A percentile compares a stretch with the other conserved stretches of the same genome.
Conservation (phyloP, 2,329 filamentous ascomycete species). For the Bipolaris zeicola region DNA sequence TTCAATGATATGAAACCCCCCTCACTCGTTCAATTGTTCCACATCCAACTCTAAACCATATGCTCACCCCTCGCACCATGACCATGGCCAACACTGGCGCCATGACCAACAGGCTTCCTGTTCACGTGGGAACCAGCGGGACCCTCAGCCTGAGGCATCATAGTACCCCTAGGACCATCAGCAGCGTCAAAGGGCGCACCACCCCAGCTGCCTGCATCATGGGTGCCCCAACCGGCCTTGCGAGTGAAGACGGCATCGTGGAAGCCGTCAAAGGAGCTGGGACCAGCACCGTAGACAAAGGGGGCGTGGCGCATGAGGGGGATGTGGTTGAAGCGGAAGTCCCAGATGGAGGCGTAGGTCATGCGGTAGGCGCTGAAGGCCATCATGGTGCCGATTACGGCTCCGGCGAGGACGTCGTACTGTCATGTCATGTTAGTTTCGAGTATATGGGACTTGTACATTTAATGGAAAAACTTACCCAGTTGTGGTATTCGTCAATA, state of each 20-base stretch:
- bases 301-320: conserved; percentile 65
- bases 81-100: background rate
- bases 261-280: conserved; percentile 52
- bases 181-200: conserved; percentile 53
- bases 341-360: conserved; percentile 70
- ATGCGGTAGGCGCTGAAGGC: conserved; percentile 70
- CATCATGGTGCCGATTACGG: conserved; percentile 67
- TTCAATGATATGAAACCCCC: background rate
- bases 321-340: conserved; percentile 71
- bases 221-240: conserved; percentile 64
- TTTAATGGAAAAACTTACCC: conserved; percentile 3
- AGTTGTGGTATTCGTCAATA: conserved; percentile 73
- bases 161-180: conserved; percentile 44
- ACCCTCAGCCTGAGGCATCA: conserved; percentile 37
- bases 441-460: no score
- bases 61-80: conserved; percentile 3
- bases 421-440: conserved; percentile 45
- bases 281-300: conserved; percentile 57
- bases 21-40: background rate
- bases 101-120: conserved; percentile 16
- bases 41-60: conserved; percentile 7
- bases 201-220: conserved; percentile 47
- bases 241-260: conserved; percentile 63
- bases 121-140: conserved; percentile 33
- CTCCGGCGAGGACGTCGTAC: conserved; percentile 74